Conservation (phyloP, 148 eudicot genomes). For the Camellia sinensis region DNA sequence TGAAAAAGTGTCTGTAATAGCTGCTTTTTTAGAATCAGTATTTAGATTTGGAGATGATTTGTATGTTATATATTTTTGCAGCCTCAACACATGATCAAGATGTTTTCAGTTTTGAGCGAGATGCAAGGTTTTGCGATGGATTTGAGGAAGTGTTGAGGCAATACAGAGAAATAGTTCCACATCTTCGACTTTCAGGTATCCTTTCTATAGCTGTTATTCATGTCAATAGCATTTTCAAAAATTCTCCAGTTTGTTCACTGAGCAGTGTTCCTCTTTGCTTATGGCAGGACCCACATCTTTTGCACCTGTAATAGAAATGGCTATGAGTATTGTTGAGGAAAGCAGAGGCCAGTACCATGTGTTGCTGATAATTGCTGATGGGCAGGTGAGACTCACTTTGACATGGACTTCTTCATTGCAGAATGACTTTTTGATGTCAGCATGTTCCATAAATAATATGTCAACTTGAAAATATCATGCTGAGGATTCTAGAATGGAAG, state of each 20-base stretch:
- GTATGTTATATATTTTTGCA: constrained; percentile 20
- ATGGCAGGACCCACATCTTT: constrained; percentile 80
- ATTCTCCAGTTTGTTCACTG: not conserved
- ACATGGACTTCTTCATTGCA: not conserved
- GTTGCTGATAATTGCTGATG: constrained; percentile 79
- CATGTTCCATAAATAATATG: not conserved
- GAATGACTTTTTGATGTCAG: not conserved
- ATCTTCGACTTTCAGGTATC: constrained; percentile 66
- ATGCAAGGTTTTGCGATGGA: constrained; percentile 57
- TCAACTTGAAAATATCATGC: not conserved
- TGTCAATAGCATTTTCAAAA: not conserved
- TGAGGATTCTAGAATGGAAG: not conserved
- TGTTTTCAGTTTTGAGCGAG: constrained; percentile 67
- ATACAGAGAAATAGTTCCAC: constrained; percentile 69
- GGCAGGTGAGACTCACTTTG: constrained; percentile 47
- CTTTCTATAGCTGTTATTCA: not conserved
- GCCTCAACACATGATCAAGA: constrained; percentile 77
- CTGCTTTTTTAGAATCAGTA: not conserved
- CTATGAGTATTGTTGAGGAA: constrained; percentile 74
- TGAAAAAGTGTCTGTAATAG: not conserved
- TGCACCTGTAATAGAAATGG: constrained; percentile 81
- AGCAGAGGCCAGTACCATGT: constrained; percentile 92
- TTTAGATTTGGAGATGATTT: not conserved
- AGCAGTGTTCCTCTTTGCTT: constrained; percentile 6
- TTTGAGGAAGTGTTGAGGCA: constrained; percentile 69